Base-by-base conservation (phyloP, 805 yeast species). In the Diddensiella transvaalensis region DNA sequence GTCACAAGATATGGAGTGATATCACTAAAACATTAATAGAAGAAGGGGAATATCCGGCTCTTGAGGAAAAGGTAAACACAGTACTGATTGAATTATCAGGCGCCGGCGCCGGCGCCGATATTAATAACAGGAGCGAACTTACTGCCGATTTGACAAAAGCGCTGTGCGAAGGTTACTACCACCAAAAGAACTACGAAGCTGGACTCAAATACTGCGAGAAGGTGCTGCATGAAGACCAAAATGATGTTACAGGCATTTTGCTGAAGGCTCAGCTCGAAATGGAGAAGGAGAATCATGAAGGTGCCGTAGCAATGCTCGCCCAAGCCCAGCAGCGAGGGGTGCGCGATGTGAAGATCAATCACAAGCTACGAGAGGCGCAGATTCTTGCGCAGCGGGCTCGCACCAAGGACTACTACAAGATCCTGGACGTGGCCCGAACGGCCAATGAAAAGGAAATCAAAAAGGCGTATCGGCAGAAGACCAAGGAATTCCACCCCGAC, bases 401-500 rank as follows among this genome's bases (percentile, higher is more conserved):
- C 17, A 67, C 74, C 43, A 79, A 79, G 52, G 96, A 91, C 60
- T 87, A 86, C 60, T 91, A 91, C 66, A 86, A 87, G 60, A 74
- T 85, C 2, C 68, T 91, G 15, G 95, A 82, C 11, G 75, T 91
- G 3, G 56, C 80, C 0, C 71, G 74, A 49, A 77, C 77, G 52
- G 95, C 97, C 0, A 80, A 78, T 49, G 82, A 79, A 1, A 75
- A 76, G 50, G 83, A 85, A 4, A 83, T 91, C 52, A 87, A 84
- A 59, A 83, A 80, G 64, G 95, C 95, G 0, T 85, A 89, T 67
- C 73, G 96, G 50, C 73, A 80, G 4, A 77, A 83, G 60, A 84
- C 93, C 30, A 83, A 84, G 60, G 81, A 81, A 61, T 87, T 77
- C 64, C 99, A 91, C 62, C 99, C 99, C 0, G 99, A 91, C 67